A percentile compares a stretch with the other conserved stretches of the same genome.
phyloP scores from a whole-genome alignment of 805 yeast genomes.

The Candida qinlingensis region DNA sequence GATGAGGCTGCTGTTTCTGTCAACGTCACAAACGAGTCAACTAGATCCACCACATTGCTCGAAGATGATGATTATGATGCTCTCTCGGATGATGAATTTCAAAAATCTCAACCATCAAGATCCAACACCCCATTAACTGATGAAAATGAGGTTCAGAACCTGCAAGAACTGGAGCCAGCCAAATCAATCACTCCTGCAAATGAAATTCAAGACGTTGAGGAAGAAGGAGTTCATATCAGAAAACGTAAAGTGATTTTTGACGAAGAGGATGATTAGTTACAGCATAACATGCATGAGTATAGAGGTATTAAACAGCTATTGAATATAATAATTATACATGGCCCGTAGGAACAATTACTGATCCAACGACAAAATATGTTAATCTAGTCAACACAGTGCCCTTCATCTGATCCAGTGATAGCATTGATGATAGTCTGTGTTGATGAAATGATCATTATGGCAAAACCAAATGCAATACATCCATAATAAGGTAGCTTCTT shows the following conservation, averaged over 20 bases:
- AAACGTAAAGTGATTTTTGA: not conserved
- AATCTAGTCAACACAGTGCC: slow-evolving; percentile 17
- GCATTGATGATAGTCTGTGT: slow-evolving; percentile 55
- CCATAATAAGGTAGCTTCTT: slow-evolving; percentile 53
- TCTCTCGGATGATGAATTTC: not conserved
- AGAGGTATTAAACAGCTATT: too few species aligned
- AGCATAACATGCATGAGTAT: too few species aligned
- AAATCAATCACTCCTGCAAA: not conserved
- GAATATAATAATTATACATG: too few species aligned
- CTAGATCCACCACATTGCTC: too few species aligned
- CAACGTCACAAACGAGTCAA: not conserved
- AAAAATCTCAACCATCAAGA: not conserved
- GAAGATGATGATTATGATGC: not conserved
- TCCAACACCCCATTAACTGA: slow-evolving; percentile 1
- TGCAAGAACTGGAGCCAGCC: not conserved
- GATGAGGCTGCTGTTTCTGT: slow-evolving; percentile 1
- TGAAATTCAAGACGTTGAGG: not conserved
- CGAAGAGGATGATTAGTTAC: not conserved
- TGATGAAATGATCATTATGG: slow-evolving; percentile 79
- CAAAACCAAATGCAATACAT: slow-evolving; percentile 66
- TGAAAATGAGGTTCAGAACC: not conserved
- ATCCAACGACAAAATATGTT: too few species aligned
- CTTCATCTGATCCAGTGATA: slow-evolving; percentile 10
- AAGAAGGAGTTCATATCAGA: not conserved
- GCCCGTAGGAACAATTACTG: too few species aligned